Evolutionary conservation across 805 yeast species (phyloP).

Genomic region (Alloascoidea africana): DNA sequence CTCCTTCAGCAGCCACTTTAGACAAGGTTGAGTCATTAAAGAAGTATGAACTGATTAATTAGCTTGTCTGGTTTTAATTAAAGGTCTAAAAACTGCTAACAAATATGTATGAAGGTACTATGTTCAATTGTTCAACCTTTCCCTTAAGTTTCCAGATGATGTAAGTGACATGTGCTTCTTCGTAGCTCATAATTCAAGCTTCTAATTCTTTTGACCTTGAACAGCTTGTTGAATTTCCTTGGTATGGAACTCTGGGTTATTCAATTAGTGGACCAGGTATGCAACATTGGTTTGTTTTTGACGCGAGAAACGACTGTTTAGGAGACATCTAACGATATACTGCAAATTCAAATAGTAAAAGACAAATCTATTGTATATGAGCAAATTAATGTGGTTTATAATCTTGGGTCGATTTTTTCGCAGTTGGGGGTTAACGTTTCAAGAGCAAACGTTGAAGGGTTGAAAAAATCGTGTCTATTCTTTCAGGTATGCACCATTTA

Average conservation of each 20-base stretch:
- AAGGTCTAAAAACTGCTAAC: background rate
- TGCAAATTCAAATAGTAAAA: slow-evolving; percentile 14
- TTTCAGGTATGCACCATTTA: slow-evolving; percentile 29
- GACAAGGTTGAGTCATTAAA: slow-evolving; percentile 11
- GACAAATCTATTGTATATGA: slow-evolving; percentile 42
- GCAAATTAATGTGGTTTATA: slow-evolving; percentile 45
- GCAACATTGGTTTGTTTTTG: background rate
- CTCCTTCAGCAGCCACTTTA: background rate
- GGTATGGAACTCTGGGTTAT: slow-evolving; percentile 60
- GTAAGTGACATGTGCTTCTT: slow-evolving; percentile 11
- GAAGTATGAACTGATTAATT: slow-evolving; percentile 21
- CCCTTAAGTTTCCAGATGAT: slow-evolving; percentile 48
- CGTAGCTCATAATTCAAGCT: slow-evolving; percentile 1
- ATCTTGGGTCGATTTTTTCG: slow-evolving; percentile 51
- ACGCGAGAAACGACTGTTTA: background rate
- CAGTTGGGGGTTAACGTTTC: slow-evolving; percentile 34
- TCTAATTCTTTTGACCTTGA: slow-evolving; percentile 7
- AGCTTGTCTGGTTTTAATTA: slow-evolving; percentile 13
- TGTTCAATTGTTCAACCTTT: slow-evolving; percentile 25
- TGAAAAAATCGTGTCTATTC: slow-evolving; percentile 44
- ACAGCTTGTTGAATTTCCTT: slow-evolving; percentile 35
- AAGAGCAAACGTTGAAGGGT: slow-evolving; percentile 27
- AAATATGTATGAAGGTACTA: slow-evolving; percentile 29
- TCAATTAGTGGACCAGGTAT: slow-evolving; percentile 29
- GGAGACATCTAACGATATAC: background rate